Conservation (phyloP, 75 land plant species). For the Selaginella moellendorffii region DNA sequence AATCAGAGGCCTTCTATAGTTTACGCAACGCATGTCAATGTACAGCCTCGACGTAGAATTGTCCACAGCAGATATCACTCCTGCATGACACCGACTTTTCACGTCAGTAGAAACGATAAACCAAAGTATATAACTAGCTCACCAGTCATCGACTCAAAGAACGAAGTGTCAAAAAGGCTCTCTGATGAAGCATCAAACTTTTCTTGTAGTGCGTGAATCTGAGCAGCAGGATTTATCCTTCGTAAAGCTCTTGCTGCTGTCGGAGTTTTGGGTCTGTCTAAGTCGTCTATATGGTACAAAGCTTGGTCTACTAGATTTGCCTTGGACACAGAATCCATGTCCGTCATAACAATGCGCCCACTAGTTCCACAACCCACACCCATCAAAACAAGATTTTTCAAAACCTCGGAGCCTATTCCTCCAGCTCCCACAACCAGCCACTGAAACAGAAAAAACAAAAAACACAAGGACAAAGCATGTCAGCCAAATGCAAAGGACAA, state of each 20-base stretch:
- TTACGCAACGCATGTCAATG: conserved; percentile 37
- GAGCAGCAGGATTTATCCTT: conserved; percentile 37
- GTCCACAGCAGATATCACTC: conserved; percentile 42
- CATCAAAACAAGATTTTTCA: conserved; percentile 38
- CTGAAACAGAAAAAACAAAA: conserved; percentile 13
- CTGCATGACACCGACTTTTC: conserved; percentile 15
- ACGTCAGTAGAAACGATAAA: background rate
- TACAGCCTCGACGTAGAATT: conserved; percentile 35
- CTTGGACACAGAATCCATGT: conserved; percentile 40
- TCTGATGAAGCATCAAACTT: conserved; percentile 34
- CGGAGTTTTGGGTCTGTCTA: conserved; percentile 29
- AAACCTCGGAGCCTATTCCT: conserved; percentile 38
- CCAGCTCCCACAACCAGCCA: conserved; percentile 52
- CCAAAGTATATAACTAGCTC: background rate
- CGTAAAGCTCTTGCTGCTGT: conserved; percentile 40
- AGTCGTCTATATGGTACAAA: conserved; percentile 33
- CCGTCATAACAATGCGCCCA: conserved; percentile 37
- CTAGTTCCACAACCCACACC: conserved; percentile 38
- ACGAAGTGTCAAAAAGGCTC: conserved; percentile 35
- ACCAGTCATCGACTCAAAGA: conserved; percentile 35
- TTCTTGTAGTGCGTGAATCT: conserved; percentile 33
- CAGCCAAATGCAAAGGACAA: no score
- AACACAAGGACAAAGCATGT: background rate
- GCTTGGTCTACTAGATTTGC: conserved; percentile 31
- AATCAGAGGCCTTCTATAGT: conserved; percentile 34